Base-by-base conservation (phyloP, 176 grass and related monocot genomes). In the Oryza coarctata region DNA sequence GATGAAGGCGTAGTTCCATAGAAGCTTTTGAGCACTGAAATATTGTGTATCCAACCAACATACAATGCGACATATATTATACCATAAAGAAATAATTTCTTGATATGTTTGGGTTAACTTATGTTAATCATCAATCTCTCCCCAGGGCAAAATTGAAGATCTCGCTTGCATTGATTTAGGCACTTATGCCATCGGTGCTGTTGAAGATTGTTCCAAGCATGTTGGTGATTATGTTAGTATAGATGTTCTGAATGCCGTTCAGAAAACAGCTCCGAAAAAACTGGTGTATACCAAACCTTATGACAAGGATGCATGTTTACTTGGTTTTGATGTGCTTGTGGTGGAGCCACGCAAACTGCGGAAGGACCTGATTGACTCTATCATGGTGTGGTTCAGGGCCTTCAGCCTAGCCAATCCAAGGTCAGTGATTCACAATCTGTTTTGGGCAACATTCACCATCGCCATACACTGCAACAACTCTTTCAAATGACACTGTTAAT, bases 71-170 rank as follows among this genome's bases (percentile, higher is more conserved):
- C 29, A 78, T 17, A 58, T n/a, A 57, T 45, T 47, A 65, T 39
- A 17, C 74, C 58, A 7, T 30, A 28, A 75, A 71, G 20, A 55
- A 45, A 58, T 32, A 34, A 23, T 70, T 80, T 52, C 5, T 75
- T 28, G 11, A 15, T 25, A 84, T 29, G 0, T 73, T 61, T 28
- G 3, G 27, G 55, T 63, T 62, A 49, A 63, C 23, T 80, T 9
- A 79, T 36, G 23, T 40, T 9, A 89, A 80, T 33, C 13, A 0
- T 69, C 10, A 36, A 69, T 73, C 61, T 76, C 27, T 68, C 1
- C 67, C 49, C 84, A 98, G 96, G 92, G 96, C 13, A 89, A 90
- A 81, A 79, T 93, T 40, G 96, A 93, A 86, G 96, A 98, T 40
- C 71, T 93, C 26, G 84, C 33, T 86, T 60, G 17, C 67, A 64